These are phyloP conservation scores for Paraphaeosphaeria sporulosa DNA, from an alignment of 2,329 filamentous ascomycete species.

Conservation along the genomic window DNA sequence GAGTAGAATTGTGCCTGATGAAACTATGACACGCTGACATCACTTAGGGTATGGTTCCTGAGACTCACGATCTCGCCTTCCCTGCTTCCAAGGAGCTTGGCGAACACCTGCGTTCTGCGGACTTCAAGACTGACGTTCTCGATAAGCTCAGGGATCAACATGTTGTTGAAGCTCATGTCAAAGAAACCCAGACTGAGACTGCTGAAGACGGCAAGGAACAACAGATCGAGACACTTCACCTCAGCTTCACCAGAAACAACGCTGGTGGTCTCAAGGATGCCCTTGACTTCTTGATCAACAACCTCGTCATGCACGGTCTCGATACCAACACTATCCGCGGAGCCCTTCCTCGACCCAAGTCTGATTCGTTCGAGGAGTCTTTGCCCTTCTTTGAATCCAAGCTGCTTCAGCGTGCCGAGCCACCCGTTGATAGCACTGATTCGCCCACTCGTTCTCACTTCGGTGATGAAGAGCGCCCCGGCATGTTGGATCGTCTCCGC, in stretches of 20 bases:
- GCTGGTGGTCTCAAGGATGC: slow-evolving; percentile 94
- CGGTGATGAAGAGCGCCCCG: slow-evolving; percentile 80
- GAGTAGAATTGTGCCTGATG: slow-evolving; percentile 27
- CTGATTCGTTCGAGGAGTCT: slow-evolving; percentile 97
- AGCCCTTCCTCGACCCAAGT: slow-evolving; percentile 96
- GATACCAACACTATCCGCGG: slow-evolving; percentile 85
- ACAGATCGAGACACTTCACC: slow-evolving; percentile 55
- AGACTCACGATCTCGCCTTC: slow-evolving; percentile 90
- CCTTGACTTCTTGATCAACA: slow-evolving; percentile 89
- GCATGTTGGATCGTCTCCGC: slow-evolving; percentile 86
- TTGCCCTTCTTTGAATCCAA: slow-evolving; percentile 97
- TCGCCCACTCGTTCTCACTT: slow-evolving; percentile 89
- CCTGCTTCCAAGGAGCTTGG: slow-evolving; percentile 77
- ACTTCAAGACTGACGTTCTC: slow-evolving; percentile 81
- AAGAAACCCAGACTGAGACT: slow-evolving; percentile 56
- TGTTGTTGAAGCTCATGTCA: slow-evolving; percentile 84
- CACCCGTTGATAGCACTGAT: slow-evolving; percentile 76
- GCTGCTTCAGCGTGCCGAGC: slow-evolving; percentile 89
- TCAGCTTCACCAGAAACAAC: slow-evolving; percentile 91
- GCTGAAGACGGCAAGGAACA: slow-evolving; percentile 50
- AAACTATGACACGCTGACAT: slow-evolving; percentile 37
- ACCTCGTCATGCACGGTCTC: slow-evolving; percentile 87
- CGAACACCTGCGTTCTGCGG: slow-evolving; percentile 80
- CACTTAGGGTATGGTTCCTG: slow-evolving; percentile 87
- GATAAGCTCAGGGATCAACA: slow-evolving; percentile 89